Base-by-base conservation (phyloP, 2,329 filamentous ascomycete species). In the Hymenotorrendiella dingleyae region DNA sequence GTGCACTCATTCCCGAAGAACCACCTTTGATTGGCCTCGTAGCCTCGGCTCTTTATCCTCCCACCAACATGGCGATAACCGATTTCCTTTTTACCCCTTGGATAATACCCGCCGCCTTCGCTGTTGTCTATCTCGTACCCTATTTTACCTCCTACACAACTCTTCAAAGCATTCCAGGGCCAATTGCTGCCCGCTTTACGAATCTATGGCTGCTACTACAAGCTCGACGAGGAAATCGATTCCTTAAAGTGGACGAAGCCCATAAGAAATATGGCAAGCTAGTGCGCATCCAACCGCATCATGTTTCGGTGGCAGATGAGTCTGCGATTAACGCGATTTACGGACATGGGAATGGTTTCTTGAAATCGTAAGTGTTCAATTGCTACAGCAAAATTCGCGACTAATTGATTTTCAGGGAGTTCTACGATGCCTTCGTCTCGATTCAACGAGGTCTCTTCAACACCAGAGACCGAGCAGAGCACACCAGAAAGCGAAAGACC, bases 371-470 rank as follows among this genome's bases (percentile, higher is more conserved):
- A 37, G 58, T 54, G 16, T 10, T 7, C 33, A 10, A 19, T 27
- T 30, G 17, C 8, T 8, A 7, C 8, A 21, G 9, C 9, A 17
- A 21, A 30, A 23, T 10, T 22, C 20, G 8, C 19, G 10, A 12
- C 32, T 32, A 7, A 41, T 30, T 17, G 3, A 14, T 28, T 8
- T 6, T 61, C 70, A 88, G 84, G 30, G 82, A 91, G 2, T 95
- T 90, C 67, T 95, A 95, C 56, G 87, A 94, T 57, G 85, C 86
- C 37, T 95, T 95, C 56, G 88, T 95, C 42, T 90, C 85, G 10
- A 94, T 94, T 58, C 78, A 76, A 38, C 78, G 86, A 10, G 88
- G 88, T 16, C 72, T 96, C 10, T 96, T 95, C 78, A 95, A 94
- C 64, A 94, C 89, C 0, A 75, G 90, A 23, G 80, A 90, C 65